Conservation (phyloP, 2,329 filamentous ascomycete genomes). For the Fusarium pseudonygamai region DNA sequence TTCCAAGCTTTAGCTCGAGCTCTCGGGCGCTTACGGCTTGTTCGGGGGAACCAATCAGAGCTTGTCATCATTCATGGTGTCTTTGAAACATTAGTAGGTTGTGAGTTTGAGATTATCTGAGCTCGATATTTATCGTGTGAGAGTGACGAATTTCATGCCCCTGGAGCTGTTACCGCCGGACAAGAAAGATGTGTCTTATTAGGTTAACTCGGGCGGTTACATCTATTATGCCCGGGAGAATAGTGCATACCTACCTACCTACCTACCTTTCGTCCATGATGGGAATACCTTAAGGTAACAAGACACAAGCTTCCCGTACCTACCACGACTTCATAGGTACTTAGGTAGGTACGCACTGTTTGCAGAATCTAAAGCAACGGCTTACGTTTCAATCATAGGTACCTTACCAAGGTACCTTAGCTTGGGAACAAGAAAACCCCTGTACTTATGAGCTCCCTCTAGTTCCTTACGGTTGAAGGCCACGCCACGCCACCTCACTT, state of each 20-base stretch:
- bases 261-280: neutral
- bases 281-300: neutral
- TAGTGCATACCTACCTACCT: neutral
- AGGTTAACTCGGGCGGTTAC: constrained; percentile 5
- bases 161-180: constrained; percentile 14
- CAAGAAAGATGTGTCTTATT: neutral
- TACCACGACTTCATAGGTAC: neutral
- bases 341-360: neutral
- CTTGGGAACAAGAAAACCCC: neutral
- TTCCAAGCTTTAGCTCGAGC: constrained; percentile 32
- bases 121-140: constrained; percentile 10
- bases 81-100: constrained; percentile 2
- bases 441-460: neutral
- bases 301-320: neutral
- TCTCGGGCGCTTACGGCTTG: constrained; percentile 42
- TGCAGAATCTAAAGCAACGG: neutral
- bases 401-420: neutral
- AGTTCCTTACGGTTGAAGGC: neutral
- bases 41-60: constrained; percentile 36
- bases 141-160: constrained; percentile 13
- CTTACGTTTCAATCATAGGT: neutral
- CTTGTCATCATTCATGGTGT: constrained; percentile 1
- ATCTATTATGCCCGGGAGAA: neutral
- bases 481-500: neutral
- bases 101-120: neutral